Evolutionary conservation across 163 green algal genomes (phyloP).

Genomic region (Scenedesmus sp.): DNA sequence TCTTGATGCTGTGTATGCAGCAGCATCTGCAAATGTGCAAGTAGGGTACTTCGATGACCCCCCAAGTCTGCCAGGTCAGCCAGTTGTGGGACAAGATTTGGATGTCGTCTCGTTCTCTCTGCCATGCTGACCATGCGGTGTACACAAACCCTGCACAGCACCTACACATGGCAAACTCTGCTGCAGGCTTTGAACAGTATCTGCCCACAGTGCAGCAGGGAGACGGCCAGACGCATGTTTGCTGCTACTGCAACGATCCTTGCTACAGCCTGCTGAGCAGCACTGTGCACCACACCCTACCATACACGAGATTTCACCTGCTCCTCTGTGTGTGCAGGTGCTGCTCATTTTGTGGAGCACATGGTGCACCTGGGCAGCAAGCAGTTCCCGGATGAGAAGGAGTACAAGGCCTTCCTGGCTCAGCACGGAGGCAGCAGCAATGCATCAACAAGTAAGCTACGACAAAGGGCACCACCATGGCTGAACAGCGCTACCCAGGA

Average conservation of each 20-base stretch:
- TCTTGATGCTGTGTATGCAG: conserved; percentile 63
- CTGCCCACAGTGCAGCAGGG: too few species aligned
- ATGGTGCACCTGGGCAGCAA: conserved; percentile 71
- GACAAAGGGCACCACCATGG: neutral
- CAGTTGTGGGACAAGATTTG: neutral
- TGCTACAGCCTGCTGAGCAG: too few species aligned
- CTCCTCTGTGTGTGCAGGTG: conserved; percentile 49
- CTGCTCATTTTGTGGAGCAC: conserved; percentile 78
- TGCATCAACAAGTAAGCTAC: conserved; percentile 67
- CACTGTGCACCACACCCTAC: neutral
- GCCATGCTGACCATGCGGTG: neutral
- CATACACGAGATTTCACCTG: neutral
- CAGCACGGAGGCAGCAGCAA: conserved; percentile 72
- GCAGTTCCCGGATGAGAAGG: conserved; percentile 64
- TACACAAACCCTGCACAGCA: too few species aligned
- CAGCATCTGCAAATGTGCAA: conserved; percentile 60
- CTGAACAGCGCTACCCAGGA: neutral
- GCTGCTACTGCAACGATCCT: too few species aligned
- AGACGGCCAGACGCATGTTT: too few species aligned
- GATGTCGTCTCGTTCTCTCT: neutral
- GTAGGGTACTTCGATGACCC: conserved; percentile 63
- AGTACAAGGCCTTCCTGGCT: conserved; percentile 72
- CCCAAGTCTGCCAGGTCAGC: neutral
- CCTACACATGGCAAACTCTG: too few species aligned
- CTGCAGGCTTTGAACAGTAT: too few species aligned